phyloP scores from a whole-genome alignment of 768 basidiomycete species.

The Lanmaoa rubissima region DNA sequence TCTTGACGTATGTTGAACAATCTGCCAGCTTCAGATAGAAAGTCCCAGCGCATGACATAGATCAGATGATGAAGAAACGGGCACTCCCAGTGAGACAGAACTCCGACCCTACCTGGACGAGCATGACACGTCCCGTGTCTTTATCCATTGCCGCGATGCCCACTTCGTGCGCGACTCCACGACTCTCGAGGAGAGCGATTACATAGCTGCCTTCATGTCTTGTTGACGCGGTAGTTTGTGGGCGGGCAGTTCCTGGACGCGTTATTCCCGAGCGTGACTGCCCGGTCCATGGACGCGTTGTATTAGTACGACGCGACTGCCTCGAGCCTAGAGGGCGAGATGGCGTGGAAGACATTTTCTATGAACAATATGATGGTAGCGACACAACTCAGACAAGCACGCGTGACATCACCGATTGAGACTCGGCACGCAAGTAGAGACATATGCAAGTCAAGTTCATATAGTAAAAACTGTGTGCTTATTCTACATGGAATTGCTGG shows the following conservation, averaged over 20 bases:
- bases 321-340: conserved; percentile 13
- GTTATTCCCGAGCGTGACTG: conserved; percentile 53
- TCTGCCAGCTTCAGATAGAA: conserved; percentile 62
- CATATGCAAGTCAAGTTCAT: conserved; percentile 17
- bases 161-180: conserved; percentile 78
- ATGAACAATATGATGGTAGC: neutral
- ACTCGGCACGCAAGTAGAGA: neutral
- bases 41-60: neutral
- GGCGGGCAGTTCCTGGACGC: conserved; percentile 44
- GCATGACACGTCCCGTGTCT: conserved; percentile 69
- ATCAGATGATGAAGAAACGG: neutral
- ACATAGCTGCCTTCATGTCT: conserved; percentile 60
- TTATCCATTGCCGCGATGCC: conserved; percentile 85
- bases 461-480: conserved; percentile 29
- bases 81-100: neutral
- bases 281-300: conserved; percentile 49
- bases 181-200: conserved; percentile 70
- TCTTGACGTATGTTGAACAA: conserved; percentile 86
- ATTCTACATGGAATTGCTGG: conserved; percentile 37
- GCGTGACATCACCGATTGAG: neutral
- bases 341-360: conserved; percentile 13
- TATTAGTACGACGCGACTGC: conserved; percentile 13
- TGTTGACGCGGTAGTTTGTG: conserved; percentile 61
- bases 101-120: conserved; percentile 64
- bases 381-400: neutral